Percentiles rank a stretch among this genome's conserved stretches.
Evolutionary conservation across 257 asterid genomes (phyloP).

Genomic region (Cruciata laevipes): DNA sequence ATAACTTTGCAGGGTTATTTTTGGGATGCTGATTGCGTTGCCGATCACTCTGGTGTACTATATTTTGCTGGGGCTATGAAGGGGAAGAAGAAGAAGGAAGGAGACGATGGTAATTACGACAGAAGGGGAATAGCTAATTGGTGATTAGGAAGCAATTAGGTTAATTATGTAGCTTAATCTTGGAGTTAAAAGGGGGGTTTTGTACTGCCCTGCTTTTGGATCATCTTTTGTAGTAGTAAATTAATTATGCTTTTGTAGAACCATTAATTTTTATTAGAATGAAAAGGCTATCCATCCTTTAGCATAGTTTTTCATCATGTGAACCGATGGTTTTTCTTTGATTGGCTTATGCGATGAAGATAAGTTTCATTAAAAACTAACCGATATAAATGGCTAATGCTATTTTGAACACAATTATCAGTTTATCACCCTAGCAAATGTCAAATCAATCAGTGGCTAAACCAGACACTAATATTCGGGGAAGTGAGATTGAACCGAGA

Average conservation of each 20-base stretch:
- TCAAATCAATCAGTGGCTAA: no score
- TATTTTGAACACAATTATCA: no score
- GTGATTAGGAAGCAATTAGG: constrained; percentile 9
- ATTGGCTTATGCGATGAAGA: no score
- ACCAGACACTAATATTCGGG: no score
- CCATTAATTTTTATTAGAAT: constrained; percentile 9
- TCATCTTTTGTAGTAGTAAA: constrained; percentile 19
- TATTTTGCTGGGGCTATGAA: constrained; percentile 42
- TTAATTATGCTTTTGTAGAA: constrained; percentile 23
- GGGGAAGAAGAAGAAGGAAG: background rate
- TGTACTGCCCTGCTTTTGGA: background rate
- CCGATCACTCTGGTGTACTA: constrained; percentile 45
- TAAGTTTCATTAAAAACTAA: no score
- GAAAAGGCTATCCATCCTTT: constrained; percentile 11
- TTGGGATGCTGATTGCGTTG: constrained; percentile 44
- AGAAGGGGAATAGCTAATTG: constrained; percentile 5
- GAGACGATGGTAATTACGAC: background rate
- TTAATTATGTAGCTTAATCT: constrained; percentile 11
- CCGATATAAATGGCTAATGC: no score
- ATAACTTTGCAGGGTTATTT: constrained; percentile 31
- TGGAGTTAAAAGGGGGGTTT: background rate
- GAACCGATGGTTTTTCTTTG: no score
- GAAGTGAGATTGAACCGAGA: no score
- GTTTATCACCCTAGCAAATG: no score
- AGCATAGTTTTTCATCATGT: no score